Evolutionary conservation across 768 basidiomycete species (phyloP).

Genomic region (Wakefieldia striispora): DNA sequence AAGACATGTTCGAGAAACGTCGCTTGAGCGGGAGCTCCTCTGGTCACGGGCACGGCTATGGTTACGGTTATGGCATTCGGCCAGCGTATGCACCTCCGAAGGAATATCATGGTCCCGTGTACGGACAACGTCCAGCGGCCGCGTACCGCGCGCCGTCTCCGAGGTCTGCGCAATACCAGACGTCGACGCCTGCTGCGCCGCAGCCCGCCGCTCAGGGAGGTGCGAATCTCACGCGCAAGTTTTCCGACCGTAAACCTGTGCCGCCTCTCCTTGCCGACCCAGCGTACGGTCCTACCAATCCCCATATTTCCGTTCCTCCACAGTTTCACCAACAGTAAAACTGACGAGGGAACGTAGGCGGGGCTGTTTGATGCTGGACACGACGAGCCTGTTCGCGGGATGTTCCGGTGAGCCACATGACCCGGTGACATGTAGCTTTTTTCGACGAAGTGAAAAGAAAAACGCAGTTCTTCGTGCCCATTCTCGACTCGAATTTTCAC

Average conservation of each 20-base stretch:
- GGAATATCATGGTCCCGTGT: conserved; percentile 19
- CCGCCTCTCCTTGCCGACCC: conserved; percentile 26
- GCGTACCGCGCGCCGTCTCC: conserved; percentile 7
- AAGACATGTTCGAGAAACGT: conserved; percentile 17
- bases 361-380: conserved; percentile 2
- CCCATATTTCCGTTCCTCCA: conserved; percentile 22
- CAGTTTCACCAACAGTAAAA: conserved; percentile 14
- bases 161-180: conserved; percentile 7
- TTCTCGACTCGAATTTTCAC: neutral
- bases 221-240: conserved; percentile 34
- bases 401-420: conserved; percentile 6
- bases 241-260: conserved; percentile 34
- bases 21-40: conserved; percentile 25
- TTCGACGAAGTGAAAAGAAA: neutral
- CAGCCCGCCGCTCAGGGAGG: conserved; percentile 22
- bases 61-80: conserved; percentile 17
- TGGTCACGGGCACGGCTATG: conserved; percentile 23
- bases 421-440: neutral
- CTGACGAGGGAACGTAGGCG: neutral
- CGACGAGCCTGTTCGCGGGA: neutral
- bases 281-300: conserved; percentile 21
- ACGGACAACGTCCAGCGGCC: conserved; percentile 21
- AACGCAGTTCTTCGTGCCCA: neutral
- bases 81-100: conserved; percentile 18
- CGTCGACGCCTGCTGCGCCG: conserved; percentile 9